Conservation (phyloP, 495 filamentous ascomycete genomes). For the Penicillium silybi region DNA sequence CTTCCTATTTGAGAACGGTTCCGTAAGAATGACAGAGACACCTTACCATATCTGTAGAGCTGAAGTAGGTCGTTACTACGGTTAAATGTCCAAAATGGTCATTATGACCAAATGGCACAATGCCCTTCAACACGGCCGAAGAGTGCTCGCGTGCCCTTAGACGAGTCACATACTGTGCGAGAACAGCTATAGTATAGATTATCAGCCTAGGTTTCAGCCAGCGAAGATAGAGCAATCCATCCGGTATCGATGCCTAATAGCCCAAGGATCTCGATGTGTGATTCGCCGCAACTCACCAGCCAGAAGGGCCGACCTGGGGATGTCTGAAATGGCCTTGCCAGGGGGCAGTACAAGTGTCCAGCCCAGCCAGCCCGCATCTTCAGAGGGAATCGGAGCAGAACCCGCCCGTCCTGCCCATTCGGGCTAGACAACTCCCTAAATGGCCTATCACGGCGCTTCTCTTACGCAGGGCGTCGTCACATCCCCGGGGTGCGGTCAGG, state of each 20-base stretch:
- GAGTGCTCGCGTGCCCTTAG: neutral
- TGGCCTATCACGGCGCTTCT: conserved; percentile 15
- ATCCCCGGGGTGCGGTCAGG: neutral
- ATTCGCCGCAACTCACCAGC: neutral
- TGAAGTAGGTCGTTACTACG: neutral
- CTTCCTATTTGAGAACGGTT: neutral
- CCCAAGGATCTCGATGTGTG: neutral
- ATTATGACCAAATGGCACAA: neutral
- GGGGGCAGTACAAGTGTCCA: neutral
- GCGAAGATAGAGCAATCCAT: too few relatives aligned
- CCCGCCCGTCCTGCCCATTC: conserved; percentile 2
- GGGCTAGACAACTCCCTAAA: conserved; percentile 2
- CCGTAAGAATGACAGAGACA: neutral
- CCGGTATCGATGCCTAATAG: too few relatives aligned
- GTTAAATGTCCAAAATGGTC: neutral
- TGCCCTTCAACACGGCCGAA: neutral
- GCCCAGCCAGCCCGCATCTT: neutral
- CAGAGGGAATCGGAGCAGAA: conserved; percentile 5
- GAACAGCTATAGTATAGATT: neutral
- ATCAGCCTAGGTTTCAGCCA: neutral
- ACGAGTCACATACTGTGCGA: neutral
- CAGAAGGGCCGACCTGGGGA: too few relatives aligned
- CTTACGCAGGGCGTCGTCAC: conserved; percentile 18
- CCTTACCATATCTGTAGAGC: neutral
- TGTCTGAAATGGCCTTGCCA: neutral